phyloP scores from a whole-genome alignment of 148 eudicot species.

The Rheum nobile region DNA sequence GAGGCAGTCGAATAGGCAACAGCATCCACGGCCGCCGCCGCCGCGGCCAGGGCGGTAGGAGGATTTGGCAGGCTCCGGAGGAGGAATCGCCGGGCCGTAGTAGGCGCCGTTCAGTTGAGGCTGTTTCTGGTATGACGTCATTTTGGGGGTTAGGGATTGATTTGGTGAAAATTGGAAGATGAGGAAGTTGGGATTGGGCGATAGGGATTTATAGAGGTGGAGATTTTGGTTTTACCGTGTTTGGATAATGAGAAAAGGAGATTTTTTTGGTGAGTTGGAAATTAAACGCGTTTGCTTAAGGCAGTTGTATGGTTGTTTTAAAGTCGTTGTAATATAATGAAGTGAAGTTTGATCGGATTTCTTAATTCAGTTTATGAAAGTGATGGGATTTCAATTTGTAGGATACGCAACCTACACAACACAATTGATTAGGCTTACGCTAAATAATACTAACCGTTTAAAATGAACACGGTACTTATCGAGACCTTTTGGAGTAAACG shows the following conservation, averaged over 20 bases:
- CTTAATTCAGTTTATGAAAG: too few species aligned
- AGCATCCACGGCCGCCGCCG: conserved; percentile 21
- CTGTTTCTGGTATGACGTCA: conserved; percentile 34
- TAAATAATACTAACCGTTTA: too few species aligned
- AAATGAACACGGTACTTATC: too few species aligned
- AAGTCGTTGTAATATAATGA: too few species aligned
- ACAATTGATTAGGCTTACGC: too few species aligned
- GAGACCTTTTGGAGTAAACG: too few species aligned
- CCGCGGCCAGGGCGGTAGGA: conserved; percentile 49
- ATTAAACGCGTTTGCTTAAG: conserved; percentile 6
- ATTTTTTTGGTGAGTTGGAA: neutral
- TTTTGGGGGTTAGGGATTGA: neutral
- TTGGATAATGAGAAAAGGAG: neutral
- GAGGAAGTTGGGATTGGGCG: neutral
- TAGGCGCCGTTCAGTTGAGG: conserved; percentile 68
- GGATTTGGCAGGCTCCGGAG: conserved; percentile 16
- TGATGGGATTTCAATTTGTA: too few species aligned
- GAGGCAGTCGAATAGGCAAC: conserved; percentile 46
- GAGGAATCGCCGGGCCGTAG: conserved; percentile 73
- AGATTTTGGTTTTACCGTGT: neutral
- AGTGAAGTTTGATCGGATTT: too few species aligned
- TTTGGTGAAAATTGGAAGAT: neutral
- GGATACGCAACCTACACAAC: too few species aligned
- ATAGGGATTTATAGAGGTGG: neutral
- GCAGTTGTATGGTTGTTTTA: neutral